These are phyloP conservation scores for Arachnopeziza araneosa DNA, from an alignment of 2,329 filamentous ascomycete genomes.

Conservation along the genomic window DNA sequence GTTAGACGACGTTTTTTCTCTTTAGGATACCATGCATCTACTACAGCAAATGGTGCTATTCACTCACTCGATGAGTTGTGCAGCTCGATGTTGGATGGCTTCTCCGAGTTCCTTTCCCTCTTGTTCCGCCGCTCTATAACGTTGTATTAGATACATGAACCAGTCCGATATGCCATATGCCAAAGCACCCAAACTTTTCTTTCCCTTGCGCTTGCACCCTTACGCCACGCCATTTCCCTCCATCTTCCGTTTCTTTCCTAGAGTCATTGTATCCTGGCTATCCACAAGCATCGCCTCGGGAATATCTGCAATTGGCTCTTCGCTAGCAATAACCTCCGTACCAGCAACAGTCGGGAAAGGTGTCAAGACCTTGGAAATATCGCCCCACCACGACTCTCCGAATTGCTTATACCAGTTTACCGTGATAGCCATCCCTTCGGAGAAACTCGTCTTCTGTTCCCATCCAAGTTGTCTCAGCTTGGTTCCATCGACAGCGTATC, in stretches of 20 bases:
- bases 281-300: constrained; percentile 8
- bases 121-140: not conserved
- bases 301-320: constrained; percentile 20
- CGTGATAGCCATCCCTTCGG: constrained; percentile 56
- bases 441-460: constrained; percentile 61
- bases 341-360: constrained; percentile 59
- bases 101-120: not conserved
- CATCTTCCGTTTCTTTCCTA: constrained; percentile 26
- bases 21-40: too few relatives aligned
- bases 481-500: constrained; percentile 65
- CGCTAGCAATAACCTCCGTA: constrained; percentile 44
- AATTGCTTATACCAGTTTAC: constrained; percentile 66
- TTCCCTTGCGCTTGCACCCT: constrained; percentile 4
- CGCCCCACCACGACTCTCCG: constrained; percentile 66
- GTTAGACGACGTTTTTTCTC: too few relatives aligned
- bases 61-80: not conserved
- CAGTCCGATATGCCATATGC: not conserved
- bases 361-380: constrained; percentile 62
- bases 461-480: constrained; percentile 64
- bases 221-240: constrained; percentile 7
- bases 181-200: not conserved
- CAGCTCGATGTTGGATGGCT: not conserved
- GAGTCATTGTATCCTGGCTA: constrained; percentile 20
- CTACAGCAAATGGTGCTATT: too few relatives aligned
- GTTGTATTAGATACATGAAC: not conserved